These are phyloP conservation scores for Gonium pectorale DNA, from an alignment of 139 green algal species.

Conservation along the genomic window DNA sequence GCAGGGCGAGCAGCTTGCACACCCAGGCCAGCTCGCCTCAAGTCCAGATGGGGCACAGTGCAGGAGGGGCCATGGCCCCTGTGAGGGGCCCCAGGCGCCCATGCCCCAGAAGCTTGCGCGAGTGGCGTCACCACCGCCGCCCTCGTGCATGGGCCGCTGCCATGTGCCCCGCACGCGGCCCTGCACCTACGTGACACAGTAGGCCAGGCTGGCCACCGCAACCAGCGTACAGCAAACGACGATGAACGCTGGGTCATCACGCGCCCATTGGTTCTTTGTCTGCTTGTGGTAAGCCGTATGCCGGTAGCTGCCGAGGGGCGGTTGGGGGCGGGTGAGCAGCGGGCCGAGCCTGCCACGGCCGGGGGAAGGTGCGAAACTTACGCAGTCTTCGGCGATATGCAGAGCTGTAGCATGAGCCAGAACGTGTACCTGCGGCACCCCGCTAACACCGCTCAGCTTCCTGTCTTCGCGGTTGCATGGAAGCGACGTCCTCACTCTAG, in stretches of 20 bases:
- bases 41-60: no score
- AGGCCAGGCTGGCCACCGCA: slow-evolving; percentile 74
- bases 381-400: slow-evolving; percentile 91
- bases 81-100: no score
- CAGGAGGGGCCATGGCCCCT: no score
- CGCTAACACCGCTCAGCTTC: no score
- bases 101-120: no score
- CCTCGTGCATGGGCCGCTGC: not conserved
- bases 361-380: slow-evolving; percentile 50
- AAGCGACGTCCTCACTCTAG: slow-evolving; percentile 92
- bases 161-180: not conserved
- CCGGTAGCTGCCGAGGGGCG: slow-evolving; percentile 79
- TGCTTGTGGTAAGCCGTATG: slow-evolving; percentile 98
- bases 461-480: no score
- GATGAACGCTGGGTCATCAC: slow-evolving; percentile 97
- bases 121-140: no score
- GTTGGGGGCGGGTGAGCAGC: not conserved
- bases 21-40: no score
- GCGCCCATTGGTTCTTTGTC: slow-evolving; percentile 97
- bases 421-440: slow-evolving; percentile 90
- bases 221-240: slow-evolving; percentile 85
- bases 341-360: not conserved
- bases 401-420: slow-evolving; percentile 97
- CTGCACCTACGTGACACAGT: slow-evolving; percentile 83
- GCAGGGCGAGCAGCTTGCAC: no score